Evolutionary conservation across 2,329 filamentous ascomycete species (phyloP), one percentile per base, ranked within the genome.

Genomic region (Remersonia thermophila): DNA sequence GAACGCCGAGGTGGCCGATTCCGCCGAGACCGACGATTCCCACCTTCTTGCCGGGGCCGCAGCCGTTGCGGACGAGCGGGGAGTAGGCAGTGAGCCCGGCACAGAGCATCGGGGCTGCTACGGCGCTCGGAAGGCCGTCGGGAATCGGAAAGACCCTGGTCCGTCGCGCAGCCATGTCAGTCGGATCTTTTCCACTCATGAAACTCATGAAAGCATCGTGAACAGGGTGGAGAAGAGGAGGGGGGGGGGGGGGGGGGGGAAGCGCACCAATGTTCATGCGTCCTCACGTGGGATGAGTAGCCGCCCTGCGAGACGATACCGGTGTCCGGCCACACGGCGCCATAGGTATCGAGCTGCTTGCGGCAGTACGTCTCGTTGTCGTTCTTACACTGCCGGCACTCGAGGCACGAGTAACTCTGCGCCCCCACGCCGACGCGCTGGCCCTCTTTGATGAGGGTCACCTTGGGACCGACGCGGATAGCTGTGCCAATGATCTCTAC

Each of bases 101-200:
- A 58, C 85, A 93, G 47, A 91, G 69, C 80, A 87, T 85, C 8
- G 81, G 82, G 2, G 83, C 84, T 1, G 78, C 82, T 34, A 77
- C 59, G 37, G 62, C 57, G 46, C 67, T 71, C 8, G 65, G 50
- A 31, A 93, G 69, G 35, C 66, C 73, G 23, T 86, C 82, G 26
- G 84, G 85, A 45, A 93, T 87, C 51, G 80, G 80, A 53, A 73
- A 76, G 31, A 72, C 69, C 69, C 67, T 71, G 43, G 15, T 8
- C 25, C 25, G n/a, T n/a, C n/a, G n/a, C n/a, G n/a, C n/a, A n/a
- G n/a, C n/a, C n/a, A n/a, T n/a, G n/a, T n/a, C n/a, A 16, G 17
- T 27, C 10, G 8, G 7, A 17, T 6, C 34, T 31, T 9, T 35
- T 16, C 5, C 10, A 27, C 5, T n/a, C n/a, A 9, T 7, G n/a